Conservation (phyloP, 1,284 basidiomycete species). For the Microbotryum silenes-acaulis region DNA sequence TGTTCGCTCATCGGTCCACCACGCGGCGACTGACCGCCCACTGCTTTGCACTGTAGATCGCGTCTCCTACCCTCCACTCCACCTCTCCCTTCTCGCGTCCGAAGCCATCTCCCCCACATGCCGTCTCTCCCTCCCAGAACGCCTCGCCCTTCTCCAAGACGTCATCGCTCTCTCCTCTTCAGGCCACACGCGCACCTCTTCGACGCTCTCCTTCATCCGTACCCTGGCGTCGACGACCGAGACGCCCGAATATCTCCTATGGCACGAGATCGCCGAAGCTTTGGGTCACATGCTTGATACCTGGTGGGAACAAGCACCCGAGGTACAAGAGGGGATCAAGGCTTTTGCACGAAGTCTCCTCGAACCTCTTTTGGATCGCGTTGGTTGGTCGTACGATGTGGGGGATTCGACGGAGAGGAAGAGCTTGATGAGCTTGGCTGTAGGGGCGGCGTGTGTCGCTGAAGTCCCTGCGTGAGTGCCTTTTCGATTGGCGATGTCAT, state of each 20-base stretch:
- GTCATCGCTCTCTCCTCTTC: conserved; percentile 42
- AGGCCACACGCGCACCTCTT: conserved; percentile 41
- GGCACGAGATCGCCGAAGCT: conserved; percentile 55
- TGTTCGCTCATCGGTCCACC: too few relatives aligned
- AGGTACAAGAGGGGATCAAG: conserved; percentile 54
- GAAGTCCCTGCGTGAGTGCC: conserved; percentile 2
- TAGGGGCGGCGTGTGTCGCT: conserved; percentile 52
- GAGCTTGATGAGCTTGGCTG: conserved; percentile 69
- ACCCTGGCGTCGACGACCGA: conserved; percentile 52
- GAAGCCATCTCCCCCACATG: conserved; percentile 52
- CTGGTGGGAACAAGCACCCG: conserved; percentile 76
- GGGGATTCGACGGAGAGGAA: conserved; percentile 65
- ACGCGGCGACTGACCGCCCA: neutral
- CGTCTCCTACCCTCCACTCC: conserved; percentile 75
- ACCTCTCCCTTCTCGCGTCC: conserved; percentile 66
- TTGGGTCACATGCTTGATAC: conserved; percentile 54
- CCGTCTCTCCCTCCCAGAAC: conserved; percentile 34
- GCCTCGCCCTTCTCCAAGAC: conserved; percentile 43
- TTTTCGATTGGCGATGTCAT: too few relatives aligned
- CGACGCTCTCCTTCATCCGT: conserved; percentile 37
- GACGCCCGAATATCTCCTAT: conserved; percentile 59
- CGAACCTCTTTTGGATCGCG: conserved; percentile 63
- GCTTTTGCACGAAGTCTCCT: conserved; percentile 50
- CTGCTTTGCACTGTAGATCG: conserved; percentile 51
- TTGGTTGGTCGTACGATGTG: conserved; percentile 67